Base-by-base conservation (phyloP, 177 flowering plant species). In the Vitis hybrid region DNA sequence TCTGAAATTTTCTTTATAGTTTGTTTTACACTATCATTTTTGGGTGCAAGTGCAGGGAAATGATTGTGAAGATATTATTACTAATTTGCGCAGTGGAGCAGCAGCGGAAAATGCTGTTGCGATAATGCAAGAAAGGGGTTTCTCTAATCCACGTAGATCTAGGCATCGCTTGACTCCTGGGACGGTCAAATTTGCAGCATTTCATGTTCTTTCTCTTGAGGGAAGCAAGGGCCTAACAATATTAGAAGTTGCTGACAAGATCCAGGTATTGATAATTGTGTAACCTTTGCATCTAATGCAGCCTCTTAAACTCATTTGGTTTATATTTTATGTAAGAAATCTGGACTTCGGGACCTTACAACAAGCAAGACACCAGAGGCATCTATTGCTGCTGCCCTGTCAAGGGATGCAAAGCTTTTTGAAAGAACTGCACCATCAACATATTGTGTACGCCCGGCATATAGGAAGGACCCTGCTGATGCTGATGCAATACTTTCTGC, bases 351-450 rank as follows among this genome's bases (percentile, higher is more conserved):
- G 67, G 97, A 94, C 77, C 90, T 94, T 54, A 90, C 94, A 10
- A 92, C 98, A 28, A 94, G 97, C 84, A 94, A 91, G 85, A 94
- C 98, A 55, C 98, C 98, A 18, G 97, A 94, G 75, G 98, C 98
- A 52, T 94, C 98, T 51, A 89, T 94, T 77, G 88, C 97, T 64
- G 98, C 93, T 78, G 98, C 98, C 62, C 81, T 94, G 73, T 90
- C 98, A 3, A 90, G 98, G 78, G 98, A 94, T 77, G 57, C 82
- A 53, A 85, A 81, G 68, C 92, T 94, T 67, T 92, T 94, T 73
- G 98, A 94, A 81, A 88, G 98, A 77, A 88, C 86, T 53, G 98
- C 98, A 69, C 98, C 98, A 62, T 92, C 98, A 54, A 94, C 97
- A 9, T 94, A 94, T 73, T 91, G 97, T 75, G 90, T 92, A 15